phyloP scores from a whole-genome alignment of 2,329 filamentous ascomycete genomes.

The Ascochyta koolunga region DNA sequence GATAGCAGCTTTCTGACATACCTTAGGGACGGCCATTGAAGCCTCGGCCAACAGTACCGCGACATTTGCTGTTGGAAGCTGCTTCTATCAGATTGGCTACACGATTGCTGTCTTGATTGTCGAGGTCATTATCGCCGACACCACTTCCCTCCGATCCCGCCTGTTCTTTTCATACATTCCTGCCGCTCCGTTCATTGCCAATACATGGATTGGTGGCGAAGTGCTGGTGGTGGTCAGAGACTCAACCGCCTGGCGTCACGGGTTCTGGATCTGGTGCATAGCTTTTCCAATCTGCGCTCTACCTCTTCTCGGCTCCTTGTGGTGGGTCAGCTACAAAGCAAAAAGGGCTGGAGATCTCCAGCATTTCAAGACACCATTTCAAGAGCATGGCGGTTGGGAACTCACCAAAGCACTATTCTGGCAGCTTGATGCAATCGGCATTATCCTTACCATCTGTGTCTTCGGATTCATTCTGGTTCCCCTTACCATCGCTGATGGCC shows the following conservation, averaged over 20 bases:
- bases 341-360: slow-evolving; percentile 56
- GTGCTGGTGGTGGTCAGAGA: slow-evolving; percentile 59
- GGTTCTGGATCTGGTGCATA: slow-evolving; percentile 64
- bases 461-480: slow-evolving; percentile 58
- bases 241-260: slow-evolving; percentile 65
- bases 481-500: slow-evolving; percentile 61
- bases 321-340: slow-evolving; percentile 58
- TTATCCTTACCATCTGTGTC: slow-evolving; percentile 54
- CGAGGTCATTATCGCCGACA: slow-evolving; percentile 69
- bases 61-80: slow-evolving; percentile 58
- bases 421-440: slow-evolving; percentile 60
- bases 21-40: slow-evolving; percentile 58
- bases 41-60: slow-evolving; percentile 57
- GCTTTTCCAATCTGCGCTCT: slow-evolving; percentile 64
- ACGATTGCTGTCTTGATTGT: slow-evolving; percentile 66
- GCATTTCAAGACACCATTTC: slow-evolving; percentile 52
- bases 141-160: slow-evolving; percentile 67
- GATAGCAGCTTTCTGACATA: slow-evolving; percentile 4
- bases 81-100: slow-evolving; percentile 59
- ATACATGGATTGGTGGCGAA: slow-evolving; percentile 68
- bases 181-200: slow-evolving; percentile 48
- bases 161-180: slow-evolving; percentile 68
- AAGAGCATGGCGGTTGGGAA: slow-evolving; percentile 48
- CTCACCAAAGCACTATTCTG: slow-evolving; percentile 57
- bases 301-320: slow-evolving; percentile 61